Base-by-base conservation (phyloP, 805 yeast species). In the Saccharomycopsis lassenensis region DNA sequence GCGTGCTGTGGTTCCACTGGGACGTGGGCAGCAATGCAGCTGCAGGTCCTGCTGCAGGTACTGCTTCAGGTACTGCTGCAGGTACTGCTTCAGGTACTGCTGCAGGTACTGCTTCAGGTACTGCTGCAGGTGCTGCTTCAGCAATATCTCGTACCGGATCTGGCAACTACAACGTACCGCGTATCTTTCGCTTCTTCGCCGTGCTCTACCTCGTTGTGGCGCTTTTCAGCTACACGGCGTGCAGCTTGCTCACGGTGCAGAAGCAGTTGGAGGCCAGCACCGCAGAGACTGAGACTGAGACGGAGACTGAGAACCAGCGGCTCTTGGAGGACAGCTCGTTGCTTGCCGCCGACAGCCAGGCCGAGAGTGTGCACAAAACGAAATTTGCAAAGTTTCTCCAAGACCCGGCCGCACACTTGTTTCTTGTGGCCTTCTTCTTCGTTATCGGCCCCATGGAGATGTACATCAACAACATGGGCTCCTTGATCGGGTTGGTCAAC, bases 361-460 rank as follows among this genome's bases (percentile, higher is more conserved):
- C n/a, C 19, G 41, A 37, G 24, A 21, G 27, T 5, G 17, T 25
- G 16, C 46, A 43, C 29, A 16, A 33, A 7, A 17, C 19, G 10
- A 40, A 31, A 27, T 36, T 36, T 11, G 24, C 21, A 15, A 26
- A 22, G n/a, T 36, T 60, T 45, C 52, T 77, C 31, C 54, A 56
- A 21, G 85, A 79, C 47, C 62, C 63, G 16, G 65, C 78, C 1
- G 71, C 84, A 31, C 77, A 83, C 63, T 41, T 78, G 2, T 56
- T 84, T n/a, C 62, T 81, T 18, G 41, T 67, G 2, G 68, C 85
- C 7, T 65, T 86, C 36, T 62, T 86, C 19, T 56, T 84, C 31
- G 67, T 77, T 23, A 57, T 83, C 19, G 97, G 97, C 0, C 89
- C 95, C 0, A 60, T 83, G 39, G 97, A 87, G 49, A 74, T 84